Conservation (phyloP, 139 green algal species). For the Chlorella sorokiniana region DNA sequence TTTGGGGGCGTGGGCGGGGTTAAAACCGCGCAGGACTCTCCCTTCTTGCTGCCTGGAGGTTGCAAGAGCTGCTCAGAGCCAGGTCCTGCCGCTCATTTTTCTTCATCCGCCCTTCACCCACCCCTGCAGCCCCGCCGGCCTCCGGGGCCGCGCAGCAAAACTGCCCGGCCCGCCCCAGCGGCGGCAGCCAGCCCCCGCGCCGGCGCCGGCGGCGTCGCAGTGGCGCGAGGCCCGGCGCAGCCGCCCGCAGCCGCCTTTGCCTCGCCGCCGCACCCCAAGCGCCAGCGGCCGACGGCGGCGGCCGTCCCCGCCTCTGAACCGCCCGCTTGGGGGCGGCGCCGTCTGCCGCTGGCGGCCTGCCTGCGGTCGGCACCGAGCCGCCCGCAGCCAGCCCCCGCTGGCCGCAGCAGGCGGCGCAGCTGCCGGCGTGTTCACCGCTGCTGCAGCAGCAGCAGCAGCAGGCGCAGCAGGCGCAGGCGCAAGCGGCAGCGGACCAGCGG, state of each 20-base stretch:
- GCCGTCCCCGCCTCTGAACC: not conserved
- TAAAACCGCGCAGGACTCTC: too few species aligned
- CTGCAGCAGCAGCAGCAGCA: not conserved
- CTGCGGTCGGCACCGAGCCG: not conserved
- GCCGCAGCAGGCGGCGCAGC: not conserved
- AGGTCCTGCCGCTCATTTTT: not conserved
- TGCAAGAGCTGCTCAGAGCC: too few species aligned
- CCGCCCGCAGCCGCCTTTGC: not conserved
- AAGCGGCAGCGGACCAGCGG: not conserved
- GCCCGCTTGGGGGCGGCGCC: too few species aligned
- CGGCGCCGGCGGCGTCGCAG: slow-evolving; percentile 7
- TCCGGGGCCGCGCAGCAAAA: not conserved
- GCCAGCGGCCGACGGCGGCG: not conserved
- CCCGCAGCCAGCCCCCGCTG: not conserved
- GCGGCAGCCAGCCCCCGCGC: not conserved
- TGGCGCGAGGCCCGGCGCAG: slow-evolving; percentile 18
- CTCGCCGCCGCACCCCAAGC: not conserved
- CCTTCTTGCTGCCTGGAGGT: too few species aligned
- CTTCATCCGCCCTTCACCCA: not conserved
- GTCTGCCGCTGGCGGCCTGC: not conserved
- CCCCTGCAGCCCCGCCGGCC: not conserved
- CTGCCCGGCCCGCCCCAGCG: not conserved
- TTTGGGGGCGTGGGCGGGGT: not conserved
- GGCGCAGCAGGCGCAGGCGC: not conserved
- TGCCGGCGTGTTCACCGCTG: not conserved